Evolutionary conservation across 2,329 filamentous ascomycete genomes (phyloP).

Genomic region (Fusarium virguliforme): DNA sequence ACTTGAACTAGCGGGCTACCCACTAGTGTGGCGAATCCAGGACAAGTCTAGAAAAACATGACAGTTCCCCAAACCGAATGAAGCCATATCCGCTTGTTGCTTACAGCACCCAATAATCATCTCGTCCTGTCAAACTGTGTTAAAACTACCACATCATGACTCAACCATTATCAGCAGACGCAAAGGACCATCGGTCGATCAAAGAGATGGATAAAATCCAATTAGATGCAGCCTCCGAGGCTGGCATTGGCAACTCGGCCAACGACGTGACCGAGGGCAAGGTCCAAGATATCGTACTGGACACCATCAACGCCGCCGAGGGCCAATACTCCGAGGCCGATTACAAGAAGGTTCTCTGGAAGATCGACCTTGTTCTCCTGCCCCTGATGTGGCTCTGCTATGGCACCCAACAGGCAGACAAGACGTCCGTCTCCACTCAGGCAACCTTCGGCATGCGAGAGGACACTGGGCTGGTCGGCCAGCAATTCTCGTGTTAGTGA

Average conservation of each 20-base stretch:
- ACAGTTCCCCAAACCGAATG: not conserved
- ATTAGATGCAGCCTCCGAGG: too few relatives aligned
- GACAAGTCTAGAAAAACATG: not conserved
- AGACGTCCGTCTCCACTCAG: constrained; percentile 52
- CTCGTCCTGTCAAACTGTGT: not conserved
- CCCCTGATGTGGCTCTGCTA: constrained; percentile 54
- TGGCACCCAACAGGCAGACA: constrained; percentile 52
- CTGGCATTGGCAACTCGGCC: not conserved
- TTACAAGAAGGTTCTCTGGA: constrained; percentile 50
- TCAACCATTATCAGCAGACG: not conserved
- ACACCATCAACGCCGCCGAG: constrained; percentile 3
- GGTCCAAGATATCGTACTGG: not conserved
- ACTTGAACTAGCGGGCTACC: not conserved
- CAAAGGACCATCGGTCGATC: not conserved
- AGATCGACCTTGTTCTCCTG: constrained; percentile 52
- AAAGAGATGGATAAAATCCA: not conserved
- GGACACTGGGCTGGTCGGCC: constrained; percentile 50
- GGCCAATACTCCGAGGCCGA: constrained; percentile 46
- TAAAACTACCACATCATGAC: not conserved
- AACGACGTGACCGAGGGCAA: not conserved
- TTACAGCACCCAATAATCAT: not conserved
- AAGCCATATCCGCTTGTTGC: not conserved
- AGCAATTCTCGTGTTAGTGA: constrained; percentile 50
- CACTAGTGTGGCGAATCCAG: not conserved
- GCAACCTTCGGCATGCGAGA: constrained; percentile 52